Percentiles rank a stretch among this genome's conserved stretches.
Conservation (phyloP, 2,329 filamentous ascomycete species). For the Pseudofabraea citricarpa region DNA sequence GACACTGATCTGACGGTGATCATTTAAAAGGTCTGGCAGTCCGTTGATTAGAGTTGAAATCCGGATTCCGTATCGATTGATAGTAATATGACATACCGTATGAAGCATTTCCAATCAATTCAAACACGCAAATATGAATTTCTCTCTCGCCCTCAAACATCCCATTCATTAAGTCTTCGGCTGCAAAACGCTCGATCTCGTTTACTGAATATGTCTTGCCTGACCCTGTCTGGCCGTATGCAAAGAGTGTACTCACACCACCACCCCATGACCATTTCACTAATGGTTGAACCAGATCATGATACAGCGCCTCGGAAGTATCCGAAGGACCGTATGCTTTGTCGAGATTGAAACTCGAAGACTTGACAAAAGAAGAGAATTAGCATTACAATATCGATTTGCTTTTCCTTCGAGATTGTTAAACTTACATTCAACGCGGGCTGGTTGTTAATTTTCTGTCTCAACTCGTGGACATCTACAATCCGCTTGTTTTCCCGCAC, state of each 20-base stretch:
- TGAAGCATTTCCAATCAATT: constrained; percentile 79
- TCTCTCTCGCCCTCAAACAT: constrained; percentile 50
- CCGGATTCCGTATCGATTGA: background rate
- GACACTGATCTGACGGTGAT: constrained; percentile 35
- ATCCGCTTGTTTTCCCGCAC: background rate
- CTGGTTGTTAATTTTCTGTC: constrained; percentile 5
- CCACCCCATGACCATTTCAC: constrained; percentile 41
- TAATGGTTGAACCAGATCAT: constrained; percentile 17
- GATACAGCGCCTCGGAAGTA: constrained; percentile 13
- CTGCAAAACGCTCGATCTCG: constrained; percentile 33
- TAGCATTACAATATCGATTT: background rate
- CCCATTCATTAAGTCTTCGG: background rate
- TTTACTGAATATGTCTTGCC: constrained; percentile 41
- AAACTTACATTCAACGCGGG: constrained; percentile 1
- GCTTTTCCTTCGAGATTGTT: background rate
- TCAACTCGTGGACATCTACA: constrained; percentile 6
- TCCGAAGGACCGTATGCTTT: constrained; percentile 6
- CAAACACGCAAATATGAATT: constrained; percentile 88
- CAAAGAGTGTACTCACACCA: constrained; percentile 41
- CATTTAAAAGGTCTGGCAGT: constrained; percentile 34
- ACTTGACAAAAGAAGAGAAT: background rate
- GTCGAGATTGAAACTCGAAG: constrained; percentile 9
- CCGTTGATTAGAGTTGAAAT: no score
- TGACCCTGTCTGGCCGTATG: constrained; percentile 42
- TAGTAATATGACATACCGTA: constrained; percentile 24